Conservation (phyloP, 1,284 basidiomycete genomes). For the Malassezia sp. region DNA sequence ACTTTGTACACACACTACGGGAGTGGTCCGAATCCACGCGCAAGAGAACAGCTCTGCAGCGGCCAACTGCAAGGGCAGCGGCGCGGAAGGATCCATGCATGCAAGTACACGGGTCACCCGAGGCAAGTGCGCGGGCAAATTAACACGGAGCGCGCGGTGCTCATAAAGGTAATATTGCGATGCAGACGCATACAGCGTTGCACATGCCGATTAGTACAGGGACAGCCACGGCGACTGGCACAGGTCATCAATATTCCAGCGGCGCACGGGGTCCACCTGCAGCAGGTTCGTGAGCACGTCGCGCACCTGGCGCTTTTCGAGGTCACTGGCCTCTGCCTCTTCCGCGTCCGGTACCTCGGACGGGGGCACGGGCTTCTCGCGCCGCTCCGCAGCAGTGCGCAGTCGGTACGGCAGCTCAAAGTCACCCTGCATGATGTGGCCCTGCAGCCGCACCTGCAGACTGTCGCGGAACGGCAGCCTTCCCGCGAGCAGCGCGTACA, state of each 20-base stretch:
- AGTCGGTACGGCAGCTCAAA: slow-evolving; percentile 9
- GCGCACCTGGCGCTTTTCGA: not conserved
- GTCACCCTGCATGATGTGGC: slow-evolving; percentile 7
- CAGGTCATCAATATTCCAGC: slow-evolving; percentile 10
- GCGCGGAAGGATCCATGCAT: too few relatives aligned
- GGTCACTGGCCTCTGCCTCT: not conserved
- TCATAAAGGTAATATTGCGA: too few relatives aligned
- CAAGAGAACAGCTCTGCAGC: too few relatives aligned
- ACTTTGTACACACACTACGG: not conserved
- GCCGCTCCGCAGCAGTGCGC: not conserved
- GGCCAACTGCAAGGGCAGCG: too few relatives aligned
- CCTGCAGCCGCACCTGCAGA: slow-evolving; percentile 6
- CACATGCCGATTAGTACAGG: not conserved
- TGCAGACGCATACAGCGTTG: not conserved
- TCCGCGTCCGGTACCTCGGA: not conserved
- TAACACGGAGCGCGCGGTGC: too few relatives aligned
- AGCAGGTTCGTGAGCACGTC: slow-evolving; percentile 5
- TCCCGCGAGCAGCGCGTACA: slow-evolving; percentile 10
- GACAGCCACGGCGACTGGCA: slow-evolving; percentile 8
- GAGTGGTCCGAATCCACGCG: too few relatives aligned
- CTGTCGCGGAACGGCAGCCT: slow-evolving; percentile 8
- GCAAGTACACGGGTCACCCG: too few relatives aligned
- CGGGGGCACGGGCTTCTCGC: not conserved
- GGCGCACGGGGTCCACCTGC: slow-evolving; percentile 1
- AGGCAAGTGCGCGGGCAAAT: too few relatives aligned